phyloP scores from a whole-genome alignment of 306 rosid species.

The Aeschynomene evenia region DNA sequence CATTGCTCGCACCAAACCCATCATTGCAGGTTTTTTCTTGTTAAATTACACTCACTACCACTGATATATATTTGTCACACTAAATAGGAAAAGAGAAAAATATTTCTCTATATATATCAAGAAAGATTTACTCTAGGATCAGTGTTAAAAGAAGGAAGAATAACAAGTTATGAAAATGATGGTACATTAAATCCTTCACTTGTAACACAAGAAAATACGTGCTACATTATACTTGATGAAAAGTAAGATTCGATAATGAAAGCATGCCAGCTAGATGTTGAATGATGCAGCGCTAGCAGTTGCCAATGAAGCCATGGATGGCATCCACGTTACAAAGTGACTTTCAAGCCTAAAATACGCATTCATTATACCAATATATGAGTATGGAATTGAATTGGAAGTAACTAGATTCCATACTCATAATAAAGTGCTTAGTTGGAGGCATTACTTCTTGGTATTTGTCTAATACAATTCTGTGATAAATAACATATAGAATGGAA shows the following conservation, averaged over 20 bases:
- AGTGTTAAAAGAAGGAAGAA: no score
- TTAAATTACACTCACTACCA: no score
- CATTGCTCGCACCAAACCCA: conserved; percentile 33
- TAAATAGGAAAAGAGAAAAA: neutral
- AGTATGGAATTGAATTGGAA: neutral
- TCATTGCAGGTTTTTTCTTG: conserved; percentile 4
- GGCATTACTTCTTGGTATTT: neutral
- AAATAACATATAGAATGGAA: neutral
- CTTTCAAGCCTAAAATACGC: conserved; percentile 16
- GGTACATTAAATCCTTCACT: conserved; percentile 11
- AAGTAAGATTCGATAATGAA: conserved; percentile 33
- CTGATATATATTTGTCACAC: no score
- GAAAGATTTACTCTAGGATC: no score
- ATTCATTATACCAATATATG: conserved; percentile 26
- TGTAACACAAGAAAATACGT: conserved; percentile 34
- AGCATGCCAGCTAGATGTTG: conserved; percentile 52
- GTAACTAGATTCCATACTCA: neutral
- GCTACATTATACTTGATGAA: conserved; percentile 22
- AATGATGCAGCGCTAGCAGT: conserved; percentile 31
- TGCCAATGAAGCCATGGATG: conserved; percentile 22
- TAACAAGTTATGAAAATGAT: no score
- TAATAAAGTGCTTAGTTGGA: conserved; percentile 7
- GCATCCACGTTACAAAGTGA: conserved; percentile 38
- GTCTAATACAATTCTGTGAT: neutral
- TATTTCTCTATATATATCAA: no score